phyloP scores from a whole-genome alignment of 2,329 filamentous ascomycete genomes.

The Paecilomyces variotii region DNA sequence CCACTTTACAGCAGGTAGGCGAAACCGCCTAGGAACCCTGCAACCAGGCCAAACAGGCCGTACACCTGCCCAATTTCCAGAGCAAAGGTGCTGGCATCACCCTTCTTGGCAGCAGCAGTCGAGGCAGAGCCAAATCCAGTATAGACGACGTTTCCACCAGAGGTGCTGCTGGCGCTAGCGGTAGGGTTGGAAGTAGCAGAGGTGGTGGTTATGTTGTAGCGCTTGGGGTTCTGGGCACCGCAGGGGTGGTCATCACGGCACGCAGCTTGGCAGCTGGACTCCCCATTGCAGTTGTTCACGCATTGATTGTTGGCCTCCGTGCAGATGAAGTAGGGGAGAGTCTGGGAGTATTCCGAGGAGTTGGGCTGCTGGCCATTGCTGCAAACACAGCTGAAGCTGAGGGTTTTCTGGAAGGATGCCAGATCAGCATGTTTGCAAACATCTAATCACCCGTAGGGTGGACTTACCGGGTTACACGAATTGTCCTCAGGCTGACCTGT shows the following conservation, averaged over 20 bases:
- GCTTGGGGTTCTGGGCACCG: conserved; percentile 51
- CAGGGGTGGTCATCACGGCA: conserved; percentile 52
- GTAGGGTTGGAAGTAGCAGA: conserved; percentile 27
- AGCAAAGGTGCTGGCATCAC: conserved; percentile 30
- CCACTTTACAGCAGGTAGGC: conserved; percentile 41
- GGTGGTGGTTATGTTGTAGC: conserved; percentile 44
- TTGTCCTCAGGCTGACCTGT: conserved; percentile 28
- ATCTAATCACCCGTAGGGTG: no score
- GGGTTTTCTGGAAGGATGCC: conserved; percentile 26
- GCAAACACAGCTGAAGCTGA: conserved; percentile 52
- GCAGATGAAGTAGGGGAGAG: conserved; percentile 56
- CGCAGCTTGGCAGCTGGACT: conserved; percentile 42
- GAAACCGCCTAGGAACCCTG: conserved; percentile 52
- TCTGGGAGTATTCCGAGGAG: conserved; percentile 53
- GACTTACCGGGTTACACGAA: conserved; percentile 33
- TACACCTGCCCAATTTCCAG: conserved; percentile 50
- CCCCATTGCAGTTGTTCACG: conserved; percentile 40
- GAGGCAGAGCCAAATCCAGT: conserved; percentile 36
- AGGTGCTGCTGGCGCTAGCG: conserved; percentile 23
- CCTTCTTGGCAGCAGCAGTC: conserved; percentile 25
- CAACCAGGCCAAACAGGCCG: conserved; percentile 47
- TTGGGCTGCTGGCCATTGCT: conserved; percentile 47
- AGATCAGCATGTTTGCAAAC: background rate
- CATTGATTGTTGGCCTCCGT: conserved; percentile 50
- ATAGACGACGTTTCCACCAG: conserved; percentile 31